Conservation (phyloP, 2,329 filamentous ascomycete species). For the Teratosphaeriaceae sp. region DNA sequence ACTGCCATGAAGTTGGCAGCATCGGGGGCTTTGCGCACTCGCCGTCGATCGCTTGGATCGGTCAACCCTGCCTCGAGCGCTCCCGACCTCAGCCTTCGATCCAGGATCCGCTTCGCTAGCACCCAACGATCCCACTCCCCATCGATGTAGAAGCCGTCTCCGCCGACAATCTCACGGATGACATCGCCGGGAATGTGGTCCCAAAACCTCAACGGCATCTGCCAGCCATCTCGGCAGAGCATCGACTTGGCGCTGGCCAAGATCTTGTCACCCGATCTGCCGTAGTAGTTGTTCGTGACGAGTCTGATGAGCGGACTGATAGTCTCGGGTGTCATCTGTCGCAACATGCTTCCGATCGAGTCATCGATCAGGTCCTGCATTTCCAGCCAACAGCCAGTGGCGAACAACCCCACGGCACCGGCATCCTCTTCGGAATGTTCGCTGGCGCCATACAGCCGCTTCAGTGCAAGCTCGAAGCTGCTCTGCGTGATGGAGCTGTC, state of each 20-base stretch:
- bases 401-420: slow-evolving; percentile 49
- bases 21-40: slow-evolving; percentile 41
- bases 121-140: slow-evolving; percentile 54
- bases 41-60: slow-evolving; percentile 35
- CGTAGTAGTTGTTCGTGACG: slow-evolving; percentile 51
- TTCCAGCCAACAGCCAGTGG: slow-evolving; percentile 52
- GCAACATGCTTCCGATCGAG: slow-evolving; percentile 48
- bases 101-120: slow-evolving; percentile 47
- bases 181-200: slow-evolving; percentile 53
- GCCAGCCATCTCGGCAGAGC: slow-evolving; percentile 51
- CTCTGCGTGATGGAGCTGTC: slow-evolving; percentile 47
- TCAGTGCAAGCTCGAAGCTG: slow-evolving; percentile 50
- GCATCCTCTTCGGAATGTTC: slow-evolving; percentile 44
- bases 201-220: slow-evolving; percentile 50
- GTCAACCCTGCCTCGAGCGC: slow-evolving; percentile 44
- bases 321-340: slow-evolving; percentile 47
- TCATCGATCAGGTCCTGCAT: slow-evolving; percentile 51
- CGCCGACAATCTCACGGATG: slow-evolving; percentile 52
- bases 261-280: slow-evolving; percentile 48
- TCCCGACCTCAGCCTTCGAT: slow-evolving; percentile 42
- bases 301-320: slow-evolving; percentile 46
- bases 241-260: slow-evolving; percentile 52
- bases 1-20: slow-evolving; percentile 45
- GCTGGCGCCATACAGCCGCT: slow-evolving; percentile 47
- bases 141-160: slow-evolving; percentile 53